Conservation (phyloP, 1,284 basidiomycete species). For the Pisolithus thermaeus region DNA sequence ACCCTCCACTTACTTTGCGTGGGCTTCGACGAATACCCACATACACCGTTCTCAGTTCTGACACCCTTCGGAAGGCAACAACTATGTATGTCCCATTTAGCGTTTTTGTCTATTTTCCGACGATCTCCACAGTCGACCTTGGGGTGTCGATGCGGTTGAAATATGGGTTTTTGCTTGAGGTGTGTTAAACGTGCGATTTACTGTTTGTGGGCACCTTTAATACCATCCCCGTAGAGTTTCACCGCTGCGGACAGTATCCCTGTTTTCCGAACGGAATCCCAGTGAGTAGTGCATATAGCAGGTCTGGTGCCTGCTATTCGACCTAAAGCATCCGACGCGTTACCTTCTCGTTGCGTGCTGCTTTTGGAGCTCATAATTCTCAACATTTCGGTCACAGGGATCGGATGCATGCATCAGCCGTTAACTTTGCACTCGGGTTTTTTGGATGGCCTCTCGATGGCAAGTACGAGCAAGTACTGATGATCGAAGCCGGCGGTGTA, state of each 20-base stretch:
- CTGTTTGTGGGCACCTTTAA: not conserved
- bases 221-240: conserved; percentile 52
- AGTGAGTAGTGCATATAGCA: conserved; percentile 39
- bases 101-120: not conserved
- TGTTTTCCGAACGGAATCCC: conserved; percentile 85
- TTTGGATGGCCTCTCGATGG: conserved; percentile 77
- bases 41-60: conserved; percentile 42
- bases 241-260: conserved; percentile 65
- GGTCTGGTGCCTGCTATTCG: too few relatives aligned
- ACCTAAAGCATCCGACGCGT: too few relatives aligned
- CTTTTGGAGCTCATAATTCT: not conserved
- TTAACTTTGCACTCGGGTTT: conserved; percentile 85
- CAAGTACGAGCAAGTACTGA: conserved; percentile 78
- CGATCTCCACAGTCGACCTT: conserved; percentile 47
- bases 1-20: not conserved
- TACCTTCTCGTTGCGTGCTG: not conserved
- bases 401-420: conserved; percentile 77
- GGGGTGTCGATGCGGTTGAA: conserved; percentile 71
- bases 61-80: conserved; percentile 83
- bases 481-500: conserved; percentile 64
- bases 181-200: conserved; percentile 16
- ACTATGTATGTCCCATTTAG: conserved; percentile 44
- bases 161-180: conserved; percentile 74
- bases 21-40: not conserved
- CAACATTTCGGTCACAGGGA: conserved; percentile 38